These are phyloP conservation scores for Lizanozyma gosingica DNA, from an alignment of 1,139 yeast genomes.

Conservation along the genomic window DNA sequence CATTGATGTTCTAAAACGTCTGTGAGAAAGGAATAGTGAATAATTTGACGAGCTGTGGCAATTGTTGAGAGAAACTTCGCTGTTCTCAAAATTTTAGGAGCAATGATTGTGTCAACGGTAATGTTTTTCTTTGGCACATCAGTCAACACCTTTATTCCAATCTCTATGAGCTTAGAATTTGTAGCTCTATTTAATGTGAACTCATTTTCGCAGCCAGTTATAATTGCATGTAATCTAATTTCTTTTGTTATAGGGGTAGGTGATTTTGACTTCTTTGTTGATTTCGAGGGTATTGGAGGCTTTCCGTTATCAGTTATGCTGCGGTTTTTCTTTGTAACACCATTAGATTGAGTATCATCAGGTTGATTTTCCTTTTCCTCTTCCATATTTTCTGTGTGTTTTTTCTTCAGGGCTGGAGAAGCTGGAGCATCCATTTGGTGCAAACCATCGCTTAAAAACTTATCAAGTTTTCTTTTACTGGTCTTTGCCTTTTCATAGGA, in stretches of 20 bases:
- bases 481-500: constrained; percentile 21
- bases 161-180: constrained; percentile 27
- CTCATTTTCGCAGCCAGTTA: constrained; percentile 56
- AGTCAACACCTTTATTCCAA: constrained; percentile 35
- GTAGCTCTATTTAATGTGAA: constrained; percentile 28
- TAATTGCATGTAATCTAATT: constrained; percentile 32
- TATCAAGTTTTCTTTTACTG: constrained; percentile 3
- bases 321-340: constrained; percentile 4
- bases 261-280: constrained; percentile 1
- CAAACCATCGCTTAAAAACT: neutral
- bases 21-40: constrained; percentile 39
- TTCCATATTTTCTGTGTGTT: constrained; percentile 7
- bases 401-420: constrained; percentile 6
- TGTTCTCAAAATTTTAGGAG: constrained; percentile 75
- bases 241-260: constrained; percentile 4
- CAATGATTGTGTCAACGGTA: constrained; percentile 45
- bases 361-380: constrained; percentile 5
- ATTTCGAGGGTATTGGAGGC: too few species aligned
- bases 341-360: constrained; percentile 2
- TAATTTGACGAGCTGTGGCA: constrained; percentile 29
- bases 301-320: too few species aligned
- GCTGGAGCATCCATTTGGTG: neutral
- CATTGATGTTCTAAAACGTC: constrained; percentile 28
- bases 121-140: constrained; percentile 17
- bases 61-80: constrained; percentile 64